Percentiles rank a stretch among this genome's conserved stretches.
Evolutionary conservation across 2,329 filamentous ascomycete species (phyloP).

Genomic region (Zasmidium cellare): DNA sequence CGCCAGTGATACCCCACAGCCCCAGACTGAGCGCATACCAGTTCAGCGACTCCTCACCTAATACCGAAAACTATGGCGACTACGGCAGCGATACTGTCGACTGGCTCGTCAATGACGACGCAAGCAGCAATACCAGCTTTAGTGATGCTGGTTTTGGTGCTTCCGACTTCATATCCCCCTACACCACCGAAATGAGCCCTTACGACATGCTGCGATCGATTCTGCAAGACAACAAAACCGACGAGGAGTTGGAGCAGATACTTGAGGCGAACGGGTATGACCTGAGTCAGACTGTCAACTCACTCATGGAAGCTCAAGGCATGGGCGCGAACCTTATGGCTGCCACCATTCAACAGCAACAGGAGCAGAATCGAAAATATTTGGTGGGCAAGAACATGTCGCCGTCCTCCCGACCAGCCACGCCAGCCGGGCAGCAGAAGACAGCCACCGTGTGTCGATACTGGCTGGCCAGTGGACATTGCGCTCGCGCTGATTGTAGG

Average conservation of each 20-base stretch:
- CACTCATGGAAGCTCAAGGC: conserved; percentile 75
- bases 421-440: conserved; percentile 74
- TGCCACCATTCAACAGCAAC: conserved; percentile 31
- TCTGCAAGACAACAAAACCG: conserved; percentile 80
- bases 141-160: conserved; percentile 71
- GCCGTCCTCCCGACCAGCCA: conserved; percentile 68
- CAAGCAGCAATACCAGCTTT: conserved; percentile 76
- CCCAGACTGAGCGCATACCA: conserved; percentile 94
- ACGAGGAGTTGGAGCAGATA: conserved; percentile 93
- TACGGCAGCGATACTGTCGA: conserved; percentile 93
- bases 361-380: conserved; percentile 56
- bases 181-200: conserved; percentile 88
- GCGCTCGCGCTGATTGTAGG: conserved; percentile 89
- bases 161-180: conserved; percentile 70
- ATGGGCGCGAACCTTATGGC: conserved; percentile 43
- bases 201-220: conserved; percentile 98
- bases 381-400: conserved; percentile 89
- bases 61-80: conserved; percentile 85
- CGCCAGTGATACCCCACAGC: conserved; percentile 88
- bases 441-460: conserved; percentile 95
- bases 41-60: conserved; percentile 80
- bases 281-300: conserved; percentile 83
- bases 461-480: conserved; percentile 92
- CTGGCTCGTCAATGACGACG: conserved; percentile 87
- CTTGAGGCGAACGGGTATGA: conserved; percentile 89